Evolutionary conservation across 768 basidiomycete genomes (phyloP).

Genomic region (Boletus eberwhitei): DNA sequence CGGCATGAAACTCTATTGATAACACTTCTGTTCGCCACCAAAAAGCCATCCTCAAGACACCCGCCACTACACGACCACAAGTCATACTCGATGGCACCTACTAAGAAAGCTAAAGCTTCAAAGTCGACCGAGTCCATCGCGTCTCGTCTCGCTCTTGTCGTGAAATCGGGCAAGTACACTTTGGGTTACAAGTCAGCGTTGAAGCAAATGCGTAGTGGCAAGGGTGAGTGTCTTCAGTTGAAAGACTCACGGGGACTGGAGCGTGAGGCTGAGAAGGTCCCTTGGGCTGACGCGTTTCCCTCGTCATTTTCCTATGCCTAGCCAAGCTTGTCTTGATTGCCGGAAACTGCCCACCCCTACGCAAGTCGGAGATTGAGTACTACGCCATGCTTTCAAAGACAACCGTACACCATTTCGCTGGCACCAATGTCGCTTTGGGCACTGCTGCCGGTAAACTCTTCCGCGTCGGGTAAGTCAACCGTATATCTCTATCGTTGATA

Average conservation of each 20-base stretch:
- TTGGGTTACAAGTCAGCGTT: conserved; percentile 98
- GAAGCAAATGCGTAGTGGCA: conserved; percentile 97
- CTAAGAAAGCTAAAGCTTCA: conserved; percentile 91
- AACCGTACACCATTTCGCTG: conserved; percentile 95
- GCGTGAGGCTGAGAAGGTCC: conserved; percentile 99
- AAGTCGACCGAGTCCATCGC: conserved; percentile 94
- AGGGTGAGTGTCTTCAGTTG: conserved; percentile 64
- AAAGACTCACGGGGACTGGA: conserved; percentile 85
- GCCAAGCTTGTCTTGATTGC: conserved; percentile 99
- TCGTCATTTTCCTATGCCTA: conserved; percentile 35
- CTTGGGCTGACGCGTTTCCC: conserved; percentile 60
- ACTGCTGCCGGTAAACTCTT: conserved; percentile 99
- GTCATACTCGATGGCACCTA: conserved; percentile 75
- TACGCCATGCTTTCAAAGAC: conserved; percentile 99
- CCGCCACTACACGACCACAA: conserved; percentile 14
- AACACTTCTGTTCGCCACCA: conserved; percentile 2
- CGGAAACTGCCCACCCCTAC: conserved; percentile 97
- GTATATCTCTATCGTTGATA: background rate
- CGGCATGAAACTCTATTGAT: conserved; percentile 17
- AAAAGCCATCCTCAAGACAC: conserved; percentile 14
- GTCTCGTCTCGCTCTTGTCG: conserved; percentile 89
- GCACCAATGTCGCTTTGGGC: conserved; percentile 96
- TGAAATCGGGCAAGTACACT: conserved; percentile 97
- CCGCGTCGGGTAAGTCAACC: conserved; percentile 81
- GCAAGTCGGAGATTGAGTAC: conserved; percentile 99